Base-by-base conservation (phyloP, 768 basidiomycete species). In the Rhodocollybia butyracea region DNA sequence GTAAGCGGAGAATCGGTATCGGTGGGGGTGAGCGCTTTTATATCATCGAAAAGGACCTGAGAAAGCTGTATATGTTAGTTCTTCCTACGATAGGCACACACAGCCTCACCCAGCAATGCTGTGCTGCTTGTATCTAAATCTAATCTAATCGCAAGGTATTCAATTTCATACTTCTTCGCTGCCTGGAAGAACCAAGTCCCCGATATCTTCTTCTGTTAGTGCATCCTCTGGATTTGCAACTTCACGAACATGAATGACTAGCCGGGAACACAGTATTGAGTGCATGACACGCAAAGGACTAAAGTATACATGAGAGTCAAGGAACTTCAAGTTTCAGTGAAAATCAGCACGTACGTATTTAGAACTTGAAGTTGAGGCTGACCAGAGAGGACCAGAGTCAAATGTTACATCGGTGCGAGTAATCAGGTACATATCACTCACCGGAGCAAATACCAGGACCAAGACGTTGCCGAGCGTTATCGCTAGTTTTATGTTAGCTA, bases 201-300 rank as follows among this genome's bases (percentile, higher is more conserved):
- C 39, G 21, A 40, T 2, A 40, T 21, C n/a, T n/a, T n/a, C n/a
- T n/a, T 40, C 13, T 17, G 17, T 21, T 2, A n/a, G 12, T 17
- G 27, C 17, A 27, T 46, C 15, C 31, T 27, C 45, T 15, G 45
- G 13, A 4, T 27, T 17, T 30, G 45, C 45, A 27, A 46, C 45
- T 30, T 46, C 26, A 8, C 48, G 48, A 11, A 51, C 30, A 36
- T 51, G 48, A 11, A 51, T 36, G 11, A 51, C 30, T 6, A 51
- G 24, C 19, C 17, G 8, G 26, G 32, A 51, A 19, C 48, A 36
- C 11, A 51, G 19, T 8, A 51, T 51, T 26, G 48, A 51, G 21
- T 51, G 48, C 48, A 51, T 19, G 22, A 51, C 32, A 34, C 48
- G 48, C 19, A 36, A 26, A 26, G 48, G 48, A 21, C 48, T 51